phyloP scores from a whole-genome alignment of 1,139 yeast genomes.

The Yamadazyma taylorii region DNA sequence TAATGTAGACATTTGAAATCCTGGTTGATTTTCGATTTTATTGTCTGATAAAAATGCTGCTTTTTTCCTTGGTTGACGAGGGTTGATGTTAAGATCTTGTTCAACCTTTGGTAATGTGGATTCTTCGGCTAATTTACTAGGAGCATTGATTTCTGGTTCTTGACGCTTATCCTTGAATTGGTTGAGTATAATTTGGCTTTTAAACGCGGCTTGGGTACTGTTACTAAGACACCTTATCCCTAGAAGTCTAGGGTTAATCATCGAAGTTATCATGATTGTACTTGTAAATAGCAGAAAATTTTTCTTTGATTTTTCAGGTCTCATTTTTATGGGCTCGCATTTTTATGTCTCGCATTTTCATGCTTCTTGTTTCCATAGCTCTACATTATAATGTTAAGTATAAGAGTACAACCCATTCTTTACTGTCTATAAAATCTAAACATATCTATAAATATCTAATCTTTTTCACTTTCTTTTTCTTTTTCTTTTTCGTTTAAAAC shows the following conservation, averaged over 20 bases:
- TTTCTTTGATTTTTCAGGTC: too few relatives aligned
- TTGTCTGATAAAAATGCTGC: slow-evolving; percentile 52
- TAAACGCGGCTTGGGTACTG: slow-evolving; percentile 8
- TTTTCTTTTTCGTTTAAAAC: too few relatives aligned
- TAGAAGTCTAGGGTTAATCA: neutral
- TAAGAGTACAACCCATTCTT: too few relatives aligned
- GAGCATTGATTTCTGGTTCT: slow-evolving; percentile 25
- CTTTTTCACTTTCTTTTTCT: too few relatives aligned
- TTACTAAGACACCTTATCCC: slow-evolving; percentile 3
- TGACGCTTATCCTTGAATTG: slow-evolving; percentile 11
- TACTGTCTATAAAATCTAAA: too few relatives aligned
- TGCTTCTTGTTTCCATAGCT: too few relatives aligned
- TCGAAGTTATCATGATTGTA: neutral
- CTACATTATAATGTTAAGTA: too few relatives aligned
- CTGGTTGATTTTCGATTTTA: slow-evolving; percentile 56
- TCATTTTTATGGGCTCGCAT: too few relatives aligned
- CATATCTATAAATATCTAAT: too few relatives aligned
- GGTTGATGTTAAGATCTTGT: slow-evolving; percentile 39
- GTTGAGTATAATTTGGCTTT: slow-evolving; percentile 15
- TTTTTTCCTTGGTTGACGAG: slow-evolving; percentile 44
- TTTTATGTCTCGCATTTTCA: too few relatives aligned
- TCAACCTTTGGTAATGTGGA: slow-evolving; percentile 49
- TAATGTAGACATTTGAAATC: slow-evolving; percentile 64
- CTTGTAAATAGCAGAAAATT: too few relatives aligned
- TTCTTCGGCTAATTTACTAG: slow-evolving; percentile 46